phyloP scores from a whole-genome alignment of 108 stramenopile species.

The Fistulifera pelliculosa region DNA sequence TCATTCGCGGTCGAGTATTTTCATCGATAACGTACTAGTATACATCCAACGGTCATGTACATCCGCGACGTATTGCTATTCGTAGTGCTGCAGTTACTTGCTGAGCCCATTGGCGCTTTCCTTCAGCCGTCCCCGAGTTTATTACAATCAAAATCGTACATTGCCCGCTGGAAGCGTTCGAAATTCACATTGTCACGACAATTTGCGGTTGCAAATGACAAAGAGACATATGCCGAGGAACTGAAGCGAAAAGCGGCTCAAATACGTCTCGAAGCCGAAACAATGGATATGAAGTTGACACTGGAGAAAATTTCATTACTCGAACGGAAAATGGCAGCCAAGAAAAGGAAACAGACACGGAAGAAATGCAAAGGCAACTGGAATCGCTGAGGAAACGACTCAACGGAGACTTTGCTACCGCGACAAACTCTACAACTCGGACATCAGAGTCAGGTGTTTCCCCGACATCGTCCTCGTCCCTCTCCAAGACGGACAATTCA shows the following conservation, averaged over 20 bases:
- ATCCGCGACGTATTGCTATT: neutral
- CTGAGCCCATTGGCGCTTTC: neutral
- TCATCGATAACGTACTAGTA: too few species aligned
- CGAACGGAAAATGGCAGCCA: slow-evolving; percentile 31
- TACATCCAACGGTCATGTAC: too few species aligned
- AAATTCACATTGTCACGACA: too few species aligned
- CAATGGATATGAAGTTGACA: slow-evolving; percentile 49
- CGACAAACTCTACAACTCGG: neutral
- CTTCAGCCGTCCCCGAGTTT: neutral
- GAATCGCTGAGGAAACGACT: slow-evolving; percentile 33
- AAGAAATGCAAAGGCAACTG: slow-evolving; percentile 37
- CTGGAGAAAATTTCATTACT: slow-evolving; percentile 58
- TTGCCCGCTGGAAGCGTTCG: too few species aligned
- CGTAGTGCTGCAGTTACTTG: neutral
- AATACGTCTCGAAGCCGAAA: slow-evolving; percentile 65
- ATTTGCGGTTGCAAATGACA: neutral
- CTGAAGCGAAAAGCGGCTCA: slow-evolving; percentile 47
- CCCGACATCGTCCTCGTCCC: neutral
- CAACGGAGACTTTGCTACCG: neutral
- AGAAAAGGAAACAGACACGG: slow-evolving; percentile 9
- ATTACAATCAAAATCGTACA: too few species aligned
- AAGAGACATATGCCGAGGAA: slow-evolving; percentile 19
- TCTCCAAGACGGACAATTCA: neutral
- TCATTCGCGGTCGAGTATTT: too few species aligned
- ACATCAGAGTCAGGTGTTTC: neutral